Percentiles rank a stretch among this genome's conserved stretches.
phyloP scores from a whole-genome alignment of 192 early-diverging fungal genomes.

The Borealophlyctis nickersoniae region DNA sequence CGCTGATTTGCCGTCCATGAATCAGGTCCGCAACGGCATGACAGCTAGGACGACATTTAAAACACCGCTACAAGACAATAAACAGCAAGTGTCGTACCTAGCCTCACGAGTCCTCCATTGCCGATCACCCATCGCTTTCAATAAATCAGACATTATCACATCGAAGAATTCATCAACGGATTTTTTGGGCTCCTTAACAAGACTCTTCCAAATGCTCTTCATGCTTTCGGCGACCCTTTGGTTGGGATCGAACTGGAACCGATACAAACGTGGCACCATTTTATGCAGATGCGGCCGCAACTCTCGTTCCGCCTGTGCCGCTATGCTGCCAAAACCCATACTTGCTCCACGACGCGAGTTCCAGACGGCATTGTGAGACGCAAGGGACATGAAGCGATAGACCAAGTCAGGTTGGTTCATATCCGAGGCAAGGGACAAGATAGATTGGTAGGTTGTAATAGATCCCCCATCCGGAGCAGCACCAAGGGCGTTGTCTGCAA shows the following conservation, averaged over 20 bases:
- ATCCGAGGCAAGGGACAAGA: constrained; percentile 86
- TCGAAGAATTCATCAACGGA: constrained; percentile 73
- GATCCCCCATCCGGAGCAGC: constrained; percentile 68
- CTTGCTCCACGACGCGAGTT: constrained; percentile 83
- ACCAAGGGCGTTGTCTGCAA: constrained; percentile 66
- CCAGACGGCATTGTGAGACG: constrained; percentile 90
- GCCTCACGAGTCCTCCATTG: constrained; percentile 87
- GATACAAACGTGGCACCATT: constrained; percentile 80
- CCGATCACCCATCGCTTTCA: constrained; percentile 73
- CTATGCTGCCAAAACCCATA: constrained; percentile 81
- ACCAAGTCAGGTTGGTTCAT: constrained; percentile 92
- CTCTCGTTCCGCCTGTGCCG: constrained; percentile 70
- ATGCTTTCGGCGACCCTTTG: constrained; percentile 81
- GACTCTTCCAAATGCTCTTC: constrained; percentile 83
- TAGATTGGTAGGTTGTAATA: constrained; percentile 50
- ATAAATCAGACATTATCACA: constrained; percentile 75
- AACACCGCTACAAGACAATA: neutral
- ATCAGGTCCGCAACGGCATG: constrained; percentile 71
- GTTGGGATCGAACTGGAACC: constrained; percentile 90
- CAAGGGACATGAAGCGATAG: constrained; percentile 91
- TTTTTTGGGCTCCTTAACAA: constrained; percentile 64
- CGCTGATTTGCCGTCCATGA: constrained; percentile 61
- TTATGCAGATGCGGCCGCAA: constrained; percentile 73
- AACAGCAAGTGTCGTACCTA: constrained; percentile 34
- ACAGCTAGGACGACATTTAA: constrained; percentile 38